Base-by-base conservation (phyloP, 352 stramenopile genomes). In the Globisporangium lucens region DNA sequence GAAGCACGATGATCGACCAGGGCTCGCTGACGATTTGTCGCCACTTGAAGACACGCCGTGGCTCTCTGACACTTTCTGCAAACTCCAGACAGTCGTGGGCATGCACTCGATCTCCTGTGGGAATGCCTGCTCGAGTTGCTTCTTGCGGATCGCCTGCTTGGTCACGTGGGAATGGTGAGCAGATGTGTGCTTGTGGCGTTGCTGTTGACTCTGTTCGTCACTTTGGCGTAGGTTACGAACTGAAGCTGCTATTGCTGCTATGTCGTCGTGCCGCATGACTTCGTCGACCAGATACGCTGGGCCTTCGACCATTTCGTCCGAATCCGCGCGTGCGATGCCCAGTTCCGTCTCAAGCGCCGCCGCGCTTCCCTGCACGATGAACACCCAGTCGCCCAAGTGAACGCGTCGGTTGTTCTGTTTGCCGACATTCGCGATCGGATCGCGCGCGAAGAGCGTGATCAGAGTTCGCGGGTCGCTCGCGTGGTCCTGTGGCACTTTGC, bases 381-480 rank as follows among this genome's bases (percentile, higher is more conserved):
- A 85, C n/a, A 68, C 66, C 13, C 56, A 57, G 24, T 85, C 75
- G 0, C 68, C 71, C 0, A 56, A 62, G 0, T 29, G 63, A 8
- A 87, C 43, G 33, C 56, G 59, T n/a, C 38, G 38, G 12, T 68
- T 68, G 7, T 74, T 70, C n/a, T 73, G 71, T 30, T 65, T 72
- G 5, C 58, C 61, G 4, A 67, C 36, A 17, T 43, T 68, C 0
- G 36, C 35, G 1, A 77, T 56, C 4, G 76, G 69, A 46, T 82
- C 67, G 12, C 68, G 72, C 17, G 71, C 67, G 27, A 87, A 85
- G 22, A 85, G 58, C 6, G 69, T 82, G 20, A 87, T 38, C n/a
- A 75, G 24, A 13, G 79, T 82, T 0, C 75, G 66, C 1, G 75
- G 68, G 41, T 87, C 77, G 10, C 71, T 61, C 7, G 20, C 56